Evolutionary conservation across 2,329 filamentous ascomycete genomes (phyloP).

Genomic region (Dactylellina parvicollis): DNA sequence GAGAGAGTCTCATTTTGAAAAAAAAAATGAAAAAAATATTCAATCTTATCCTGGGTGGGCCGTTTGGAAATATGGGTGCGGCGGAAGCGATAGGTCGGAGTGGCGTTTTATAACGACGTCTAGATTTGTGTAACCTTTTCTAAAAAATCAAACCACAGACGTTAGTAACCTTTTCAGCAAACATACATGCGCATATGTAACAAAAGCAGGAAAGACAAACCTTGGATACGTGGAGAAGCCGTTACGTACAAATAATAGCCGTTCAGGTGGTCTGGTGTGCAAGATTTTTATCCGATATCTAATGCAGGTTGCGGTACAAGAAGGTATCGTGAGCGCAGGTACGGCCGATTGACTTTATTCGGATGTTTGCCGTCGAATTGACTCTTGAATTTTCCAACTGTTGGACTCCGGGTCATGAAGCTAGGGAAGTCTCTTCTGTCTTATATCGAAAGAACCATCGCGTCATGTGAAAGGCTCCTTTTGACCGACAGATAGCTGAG

Average conservation of each 20-base stretch:
- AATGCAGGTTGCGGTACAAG: slow-evolving; percentile 6
- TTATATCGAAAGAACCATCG: slow-evolving; percentile 13
- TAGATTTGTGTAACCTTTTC: not conserved
- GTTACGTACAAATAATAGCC: not conserved
- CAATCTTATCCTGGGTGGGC: slow-evolving; percentile 24
- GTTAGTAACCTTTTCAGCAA: not conserved
- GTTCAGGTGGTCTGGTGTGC: too few relatives aligned
- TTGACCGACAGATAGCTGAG: not conserved
- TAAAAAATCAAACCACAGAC: not conserved
- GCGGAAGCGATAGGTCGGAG: slow-evolving; percentile 18
- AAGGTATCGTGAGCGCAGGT: not conserved
- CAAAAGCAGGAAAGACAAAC: not conserved
- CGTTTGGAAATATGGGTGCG: slow-evolving; percentile 3
- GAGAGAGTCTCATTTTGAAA: slow-evolving; percentile 26
- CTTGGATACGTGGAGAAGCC: not conserved
- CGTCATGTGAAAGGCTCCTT: not conserved
- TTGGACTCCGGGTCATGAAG: not conserved
- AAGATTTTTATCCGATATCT: not conserved
- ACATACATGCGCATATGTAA: slow-evolving; percentile 1
- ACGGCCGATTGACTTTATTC: not conserved
- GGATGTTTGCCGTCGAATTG: not conserved
- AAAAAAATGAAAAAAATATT: too few relatives aligned
- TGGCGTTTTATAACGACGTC: too few relatives aligned
- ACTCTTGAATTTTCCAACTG: not conserved
- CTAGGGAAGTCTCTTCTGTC: not conserved